A percentile compares a stretch with the other conserved stretches of the same genome.
Evolutionary conservation across 306 rosid species (phyloP).

Genomic region (Rosa lucieae): DNA sequence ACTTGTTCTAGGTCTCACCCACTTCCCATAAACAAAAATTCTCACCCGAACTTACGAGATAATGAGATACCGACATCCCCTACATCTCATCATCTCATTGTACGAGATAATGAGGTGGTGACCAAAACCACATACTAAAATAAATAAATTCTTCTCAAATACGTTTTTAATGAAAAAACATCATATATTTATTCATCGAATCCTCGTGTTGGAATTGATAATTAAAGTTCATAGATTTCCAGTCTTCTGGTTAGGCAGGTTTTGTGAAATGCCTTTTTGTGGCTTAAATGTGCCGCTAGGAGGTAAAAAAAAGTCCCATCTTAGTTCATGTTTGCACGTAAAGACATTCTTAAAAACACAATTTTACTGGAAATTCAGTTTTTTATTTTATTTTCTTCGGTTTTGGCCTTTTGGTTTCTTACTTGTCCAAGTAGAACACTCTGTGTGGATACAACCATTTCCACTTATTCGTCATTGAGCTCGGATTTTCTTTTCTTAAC

Average conservation of each 20-base stretch:
- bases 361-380: not conserved
- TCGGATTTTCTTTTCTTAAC: not conserved
- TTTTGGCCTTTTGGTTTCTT: not conserved
- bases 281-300: not conserved
- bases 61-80: not conserved
- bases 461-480: not conserved
- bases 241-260: not conserved
- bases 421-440: not conserved
- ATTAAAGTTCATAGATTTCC: not conserved
- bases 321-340: constrained; percentile 1
- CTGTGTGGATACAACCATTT: not conserved
- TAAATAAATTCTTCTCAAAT: not conserved
- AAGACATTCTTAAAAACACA: not conserved
- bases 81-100: not conserved
- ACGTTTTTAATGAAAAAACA: not conserved
- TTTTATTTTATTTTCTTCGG: no score
- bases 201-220: not conserved
- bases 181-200: not conserved
- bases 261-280: not conserved
- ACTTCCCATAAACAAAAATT: not conserved
- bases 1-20: not conserved
- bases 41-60: not conserved
- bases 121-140: not conserved
- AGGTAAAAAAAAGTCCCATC: not conserved
- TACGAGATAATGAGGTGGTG: not conserved